Evolutionary conservation across 805 yeast species (phyloP).

Genomic region (Wickerhamiella allomyrinae): DNA sequence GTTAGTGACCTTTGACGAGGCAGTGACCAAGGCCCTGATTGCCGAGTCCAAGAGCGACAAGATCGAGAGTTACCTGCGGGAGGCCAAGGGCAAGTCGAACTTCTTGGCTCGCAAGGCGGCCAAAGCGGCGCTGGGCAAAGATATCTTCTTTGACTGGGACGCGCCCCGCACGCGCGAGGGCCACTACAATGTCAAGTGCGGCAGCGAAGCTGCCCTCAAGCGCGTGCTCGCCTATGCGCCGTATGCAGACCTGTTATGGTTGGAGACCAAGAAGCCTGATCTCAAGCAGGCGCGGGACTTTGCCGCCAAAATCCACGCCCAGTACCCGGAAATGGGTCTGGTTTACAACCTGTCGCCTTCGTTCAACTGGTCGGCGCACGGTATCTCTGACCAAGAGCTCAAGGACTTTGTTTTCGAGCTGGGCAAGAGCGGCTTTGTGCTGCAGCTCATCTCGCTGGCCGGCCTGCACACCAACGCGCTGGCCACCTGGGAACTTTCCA

Average conservation of each 20-base stretch:
- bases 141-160: slow-evolving; percentile 41
- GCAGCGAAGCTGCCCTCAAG: slow-evolving; percentile 40
- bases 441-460: slow-evolving; percentile 47
- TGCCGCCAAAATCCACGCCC: slow-evolving; percentile 33
- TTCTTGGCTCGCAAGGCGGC: slow-evolving; percentile 20
- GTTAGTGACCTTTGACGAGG: slow-evolving; percentile 37
- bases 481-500: slow-evolving; percentile 37
- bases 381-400: slow-evolving; percentile 34
- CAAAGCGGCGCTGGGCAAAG: slow-evolving; percentile 22
- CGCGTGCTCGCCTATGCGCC: slow-evolving; percentile 43
- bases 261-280: slow-evolving; percentile 48
- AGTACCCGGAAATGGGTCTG: slow-evolving; percentile 38
- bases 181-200: slow-evolving; percentile 34
- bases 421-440: slow-evolving; percentile 41
- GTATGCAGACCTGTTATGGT: slow-evolving; percentile 45
- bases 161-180: slow-evolving; percentile 47
- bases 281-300: slow-evolving; percentile 35
- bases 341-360: slow-evolving; percentile 50
- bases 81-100: slow-evolving; percentile 22
- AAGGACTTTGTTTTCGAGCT: slow-evolving; percentile 38
- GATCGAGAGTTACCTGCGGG: slow-evolving; percentile 20
- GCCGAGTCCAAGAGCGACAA: slow-evolving; percentile 21
- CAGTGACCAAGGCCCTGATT: slow-evolving; percentile 27
- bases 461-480: slow-evolving; percentile 43
- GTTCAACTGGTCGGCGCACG: slow-evolving; percentile 47